Conservation (phyloP, 2,329 filamentous ascomycete genomes). For the Epichloe sp. region DNA sequence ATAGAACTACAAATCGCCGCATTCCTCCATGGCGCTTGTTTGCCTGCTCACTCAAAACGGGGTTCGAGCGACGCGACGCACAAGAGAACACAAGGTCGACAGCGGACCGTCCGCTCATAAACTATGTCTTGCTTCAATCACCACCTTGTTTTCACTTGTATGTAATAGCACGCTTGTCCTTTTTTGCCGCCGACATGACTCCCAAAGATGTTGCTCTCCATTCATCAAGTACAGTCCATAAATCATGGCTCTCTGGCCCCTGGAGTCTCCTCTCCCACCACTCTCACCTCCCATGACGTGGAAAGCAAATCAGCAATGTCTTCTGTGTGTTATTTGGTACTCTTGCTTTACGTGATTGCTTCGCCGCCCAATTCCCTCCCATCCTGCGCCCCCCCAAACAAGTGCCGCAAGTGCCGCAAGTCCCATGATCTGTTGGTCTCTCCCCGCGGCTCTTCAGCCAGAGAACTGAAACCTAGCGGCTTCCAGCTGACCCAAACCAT, state of each 20-base stretch:
- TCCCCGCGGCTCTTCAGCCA: conserved; percentile 16
- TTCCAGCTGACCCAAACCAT: conserved; percentile 78
- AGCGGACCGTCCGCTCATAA: background rate
- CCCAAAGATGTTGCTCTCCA: background rate
- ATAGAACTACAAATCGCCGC: too few species aligned
- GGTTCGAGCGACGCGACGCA: too few species aligned
- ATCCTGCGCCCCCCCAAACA: too few species aligned
- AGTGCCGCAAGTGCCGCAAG: too few species aligned
- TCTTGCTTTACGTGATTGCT: too few species aligned
- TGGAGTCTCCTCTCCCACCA: background rate
- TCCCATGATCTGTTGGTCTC: background rate
- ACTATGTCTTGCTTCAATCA: background rate
- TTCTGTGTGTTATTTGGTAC: too few species aligned
- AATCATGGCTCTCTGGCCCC: background rate
- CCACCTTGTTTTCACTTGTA: background rate
- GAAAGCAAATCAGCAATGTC: background rate
- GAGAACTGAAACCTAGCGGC: conserved; percentile 74
- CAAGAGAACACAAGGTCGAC: too few species aligned
- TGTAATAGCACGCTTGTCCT: conserved; percentile 3
- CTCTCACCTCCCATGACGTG: background rate
- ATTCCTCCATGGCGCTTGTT: too few species aligned
- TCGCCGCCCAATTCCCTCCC: too few species aligned
- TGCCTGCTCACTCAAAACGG: too few species aligned
- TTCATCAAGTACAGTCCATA: background rate
- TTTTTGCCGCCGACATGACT: conserved; percentile 1